Conservation (phyloP, 371 early-diverging fungal species). For the Mucor racemosus region DNA sequence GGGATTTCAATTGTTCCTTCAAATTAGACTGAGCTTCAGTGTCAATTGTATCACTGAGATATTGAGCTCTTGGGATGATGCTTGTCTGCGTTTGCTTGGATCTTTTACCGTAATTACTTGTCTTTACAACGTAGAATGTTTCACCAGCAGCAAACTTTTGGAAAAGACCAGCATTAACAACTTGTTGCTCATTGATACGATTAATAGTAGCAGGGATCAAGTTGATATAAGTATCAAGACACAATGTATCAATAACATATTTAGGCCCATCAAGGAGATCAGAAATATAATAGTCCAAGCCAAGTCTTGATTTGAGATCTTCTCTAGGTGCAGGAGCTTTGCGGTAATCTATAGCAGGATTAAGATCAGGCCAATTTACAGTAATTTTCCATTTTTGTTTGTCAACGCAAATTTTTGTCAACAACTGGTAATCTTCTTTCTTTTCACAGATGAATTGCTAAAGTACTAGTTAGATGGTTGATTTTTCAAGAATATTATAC, state of each 20-base stretch:
- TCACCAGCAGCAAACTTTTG: constrained; percentile 55
- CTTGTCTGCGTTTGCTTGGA: constrained; percentile 47
- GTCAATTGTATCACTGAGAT: constrained; percentile 52
- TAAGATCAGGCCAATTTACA: constrained; percentile 55
- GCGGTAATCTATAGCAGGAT: constrained; percentile 36
- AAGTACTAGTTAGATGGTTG: neutral
- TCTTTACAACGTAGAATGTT: constrained; percentile 53
- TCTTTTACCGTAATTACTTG: constrained; percentile 53
- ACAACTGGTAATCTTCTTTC: constrained; percentile 73
- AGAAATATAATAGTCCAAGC: constrained; percentile 76
- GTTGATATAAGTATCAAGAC: constrained; percentile 63
- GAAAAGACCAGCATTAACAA: constrained; percentile 40
- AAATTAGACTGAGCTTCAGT: constrained; percentile 30
- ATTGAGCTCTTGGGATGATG: constrained; percentile 34
- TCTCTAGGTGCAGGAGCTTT: constrained; percentile 46
- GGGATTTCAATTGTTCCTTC: constrained; percentile 2
- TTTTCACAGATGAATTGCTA: constrained; percentile 83
- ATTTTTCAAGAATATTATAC: neutral
- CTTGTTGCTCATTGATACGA: constrained; percentile 40
- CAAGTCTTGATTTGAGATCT: constrained; percentile 43
- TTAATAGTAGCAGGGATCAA: constrained; percentile 59
- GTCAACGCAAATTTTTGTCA: constrained; percentile 71
- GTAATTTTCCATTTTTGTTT: constrained; percentile 59
- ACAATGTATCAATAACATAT: constrained; percentile 68
- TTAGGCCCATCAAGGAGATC: constrained; percentile 82